Base-by-base conservation (phyloP, 139 green algal species). In the Microglena sp. region DNA sequence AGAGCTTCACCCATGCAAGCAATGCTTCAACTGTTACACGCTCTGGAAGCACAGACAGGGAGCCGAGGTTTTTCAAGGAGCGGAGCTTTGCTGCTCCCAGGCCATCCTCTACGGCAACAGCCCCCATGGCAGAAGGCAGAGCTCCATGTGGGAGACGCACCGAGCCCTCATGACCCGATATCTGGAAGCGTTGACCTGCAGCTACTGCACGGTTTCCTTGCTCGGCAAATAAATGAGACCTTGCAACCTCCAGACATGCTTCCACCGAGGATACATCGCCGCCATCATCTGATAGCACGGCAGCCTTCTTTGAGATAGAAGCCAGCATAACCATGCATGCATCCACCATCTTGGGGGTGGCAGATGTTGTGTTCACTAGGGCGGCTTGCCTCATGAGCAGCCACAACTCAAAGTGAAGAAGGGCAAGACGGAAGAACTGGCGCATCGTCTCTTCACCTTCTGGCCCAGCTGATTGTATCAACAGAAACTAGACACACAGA, bases 361-460 rank as follows among this genome's bases (percentile, higher is more conserved):
- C 24, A 24, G 4, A 54, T 45, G 0, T n/a, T 26, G 22, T 74
- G 6, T 24, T 59, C 26, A 15, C 18, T 11, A 22, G n/a, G n/a
- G n/a, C n/a, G n/a, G n/a, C 34, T 54, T 78, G 55, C 4, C 45
- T 45, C 26, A 34, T 35, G 28, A 75, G 45, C 55, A 84, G 58
- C 73, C 77, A 81, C 29, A 81, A 62, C 4, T 77, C 55, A 21
- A 81, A 53, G 63, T 77, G 67, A n/a, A n/a, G n/a, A n/a, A n/a
- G n/a, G n/a, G n/a, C n/a, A n/a, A n/a, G n/a, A n/a, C n/a, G n/a
- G n/a, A n/a, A n/a, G n/a, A n/a, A n/a, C n/a, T n/a, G n/a, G n/a
- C n/a, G n/a, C n/a, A n/a, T n/a, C n/a, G n/a, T n/a, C n/a, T n/a
- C n/a, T n/a, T n/a, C n/a, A n/a, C n/a, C n/a, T n/a, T n/a, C n/a